Evolutionary conservation across 345 rosid genomes (phyloP), one percentile per base, ranked within the genome.

Genomic region (Eucalyptus brandiana): DNA sequence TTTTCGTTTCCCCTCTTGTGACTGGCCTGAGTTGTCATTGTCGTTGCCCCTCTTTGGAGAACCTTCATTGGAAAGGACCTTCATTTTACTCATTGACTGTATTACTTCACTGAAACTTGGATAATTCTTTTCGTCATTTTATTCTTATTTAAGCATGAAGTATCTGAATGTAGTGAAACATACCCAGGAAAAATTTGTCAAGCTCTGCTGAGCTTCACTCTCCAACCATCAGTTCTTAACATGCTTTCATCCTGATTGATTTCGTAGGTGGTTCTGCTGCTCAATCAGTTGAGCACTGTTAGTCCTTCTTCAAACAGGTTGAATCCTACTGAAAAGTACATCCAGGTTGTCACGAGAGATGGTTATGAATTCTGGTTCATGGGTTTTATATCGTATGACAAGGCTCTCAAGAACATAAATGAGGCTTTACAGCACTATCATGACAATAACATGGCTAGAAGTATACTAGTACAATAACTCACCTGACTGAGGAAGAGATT

Each of bases 311-410:
- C 96, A 49, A 97, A 91, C 91, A 89, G 93, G 91, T 89, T 88
- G 91, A 94, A 95, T 89, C 95, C 96, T 49, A 92, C 93, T 4
- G 96, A 94, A 40, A 96, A 91, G 81, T 96, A 94, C 93, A 94
- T 96, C 62, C 96, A 94, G 50, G 67, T 94, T 24, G 91, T 93
- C 88, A 94, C 96, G 3, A 89, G 88, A 51, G 98, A 96, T 88
- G 95, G 94, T n/a, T 93, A 94, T 88, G 99, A 96, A 80, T 97
- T 95, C 91, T 95, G 97, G 97, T 95, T 96, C 80, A 92, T 96
- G 96, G 99, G 99, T 37, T 95, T 97, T 51, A 92, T 97, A 88
- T 96, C 98, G 28, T 96, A 92, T 60, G 93, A 91, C 86, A 95
- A 96, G 92, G 99, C 99, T 45, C 94, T 95, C 87, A 95, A 91